phyloP scores from a whole-genome alignment of 495 filamentous ascomycete species.

The Durotheca rogersii region DNA sequence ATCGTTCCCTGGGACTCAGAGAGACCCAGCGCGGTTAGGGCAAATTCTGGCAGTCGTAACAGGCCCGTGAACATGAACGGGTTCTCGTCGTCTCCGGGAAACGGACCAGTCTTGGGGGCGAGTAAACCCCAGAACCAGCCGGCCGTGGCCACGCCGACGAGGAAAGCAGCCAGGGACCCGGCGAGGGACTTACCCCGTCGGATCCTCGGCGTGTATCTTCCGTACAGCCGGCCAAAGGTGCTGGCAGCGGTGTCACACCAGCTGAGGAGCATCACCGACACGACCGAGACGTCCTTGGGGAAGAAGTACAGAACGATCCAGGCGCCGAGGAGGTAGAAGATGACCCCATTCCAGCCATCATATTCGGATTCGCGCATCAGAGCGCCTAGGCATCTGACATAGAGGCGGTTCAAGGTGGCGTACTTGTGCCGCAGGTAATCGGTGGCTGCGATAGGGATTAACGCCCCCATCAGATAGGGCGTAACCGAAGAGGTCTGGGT shows the following conservation, averaged over 20 bases:
- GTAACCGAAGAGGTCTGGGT: conserved; percentile 72
- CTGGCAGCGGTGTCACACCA: conserved; percentile 98
- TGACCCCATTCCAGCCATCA: conserved; percentile 88
- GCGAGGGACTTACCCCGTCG: conserved; percentile 88
- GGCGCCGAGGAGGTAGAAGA: conserved; percentile 91
- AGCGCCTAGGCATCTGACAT: conserved; percentile 79
- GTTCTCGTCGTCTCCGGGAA: conserved; percentile 61
- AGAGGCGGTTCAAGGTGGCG: conserved; percentile 78
- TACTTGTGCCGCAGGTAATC: conserved; percentile 82
- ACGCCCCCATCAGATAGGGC: conserved; percentile 73
- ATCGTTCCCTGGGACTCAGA: conserved; percentile 50
- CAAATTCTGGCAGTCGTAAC: conserved; percentile 60
- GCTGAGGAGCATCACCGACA: conserved; percentile 83
- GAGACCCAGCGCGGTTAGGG: conserved; percentile 52
- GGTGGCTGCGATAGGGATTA: conserved; percentile 84
- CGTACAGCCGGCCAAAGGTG: conserved; percentile 86
- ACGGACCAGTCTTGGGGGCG: conserved; percentile 66
- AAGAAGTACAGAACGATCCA: conserved; percentile 83
- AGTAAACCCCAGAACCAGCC: conserved; percentile 84
- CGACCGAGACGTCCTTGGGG: conserved; percentile 90
- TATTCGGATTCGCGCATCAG: conserved; percentile 98
- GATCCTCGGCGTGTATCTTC: conserved; percentile 81
- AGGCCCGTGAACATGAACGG: conserved; percentile 81
- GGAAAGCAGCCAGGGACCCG: conserved; percentile 78
- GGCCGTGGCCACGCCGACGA: conserved; percentile 78